Evolutionary conservation across 2,329 filamentous ascomycete genomes (phyloP), one percentile per base, ranked within the genome.

Genomic region (Aulographum hederae): DNA sequence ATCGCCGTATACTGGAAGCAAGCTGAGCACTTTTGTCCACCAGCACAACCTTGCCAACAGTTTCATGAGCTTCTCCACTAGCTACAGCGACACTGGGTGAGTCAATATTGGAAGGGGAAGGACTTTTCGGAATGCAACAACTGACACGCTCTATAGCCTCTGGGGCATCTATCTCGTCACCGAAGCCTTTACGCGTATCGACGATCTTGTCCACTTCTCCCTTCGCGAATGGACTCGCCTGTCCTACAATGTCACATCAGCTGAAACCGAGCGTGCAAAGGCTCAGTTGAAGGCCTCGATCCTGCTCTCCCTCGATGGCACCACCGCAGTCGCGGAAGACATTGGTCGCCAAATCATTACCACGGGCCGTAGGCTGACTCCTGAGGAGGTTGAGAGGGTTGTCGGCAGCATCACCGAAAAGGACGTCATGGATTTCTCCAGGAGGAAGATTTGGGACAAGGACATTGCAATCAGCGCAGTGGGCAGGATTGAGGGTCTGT

Each of bases 31-130:
- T 43, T 82, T 89, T 50, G 77, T 98, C 45, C 80, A 91, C 69
- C 76, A 92, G 62, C 73, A 95, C 63, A 77, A 85, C 57, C 72
- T 98, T 39, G 89, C 89, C 59, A 98, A 93, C 68, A 94, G 85
- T 73, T 98, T 94, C 71, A 98, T 98, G 91, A 92, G 81, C 67
- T 98, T 98, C 67, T 94, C 85, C 43, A 98, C 89, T 44, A 93
- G 82, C 69, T 98, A 98, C 66, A 95, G 85, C 53, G 89, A 98
- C 59, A 98, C 89, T 56, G 89, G 85, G 84, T 93, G 72, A 60
- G 75, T 56, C 11, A 17, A 10, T 8, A 18, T 19, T 8, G 21
- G n/a, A 11, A 31, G 6, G 13, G 20, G 13, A 6, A 16, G 11
- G 5, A n/a, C 5, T 2, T 3, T 25, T 19, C n/a, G 26, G 15